Base-by-base conservation (phyloP, 2,329 filamentous ascomycete species). In the Colletotrichum sp. region DNA sequence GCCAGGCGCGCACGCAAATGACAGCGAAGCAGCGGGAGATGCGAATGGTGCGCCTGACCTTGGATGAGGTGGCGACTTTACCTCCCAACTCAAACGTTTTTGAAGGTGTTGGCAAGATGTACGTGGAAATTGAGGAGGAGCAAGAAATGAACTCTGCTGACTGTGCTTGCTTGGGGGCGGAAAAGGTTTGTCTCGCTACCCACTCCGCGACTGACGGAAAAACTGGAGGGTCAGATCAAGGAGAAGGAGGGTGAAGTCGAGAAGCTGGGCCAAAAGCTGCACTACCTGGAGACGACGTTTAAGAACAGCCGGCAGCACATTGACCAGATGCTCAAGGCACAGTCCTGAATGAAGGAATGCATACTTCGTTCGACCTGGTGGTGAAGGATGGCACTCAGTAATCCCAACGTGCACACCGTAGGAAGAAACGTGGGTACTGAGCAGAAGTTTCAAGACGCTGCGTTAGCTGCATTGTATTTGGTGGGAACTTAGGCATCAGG, bases 21-120 rank as follows among this genome's bases (percentile, higher is more conserved):
- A 90, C 92, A 9, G 89, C 92, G 75, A 98, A 98, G 86, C 95
- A 96, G 84, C 92, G 96, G 74, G 96, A 98, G 83, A 93, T 94
- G 82, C 95, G 97, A 59, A 92, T 98, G 86, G 90, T 97, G 56
- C 94, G 98, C 84, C 88, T 99, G 78, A 98, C 96, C 3, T 90
- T 94, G 43, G 95, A 90, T 78, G 97, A 99, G 85, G 89, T 98
- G 65, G 90, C 92, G n/a, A 90, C 91, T 8, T 86, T 99, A 76
- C 94, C 96, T 5, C 83, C 90, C 21, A 91, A 93, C 63, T 97
- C 95, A 0, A 93, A 93, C 36, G 92, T 98, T 32, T 99, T 98
- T 81, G 96, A 98, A 86, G 96, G 96, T 7, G 94, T 98, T 13
- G 97, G 97, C 67, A 99, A 98, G 87, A 98, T 99, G 97, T 98